Evolutionary conservation across 2,329 filamentous ascomycete genomes (phyloP).

Genomic region (Tolypocladium capitatum): DNA sequence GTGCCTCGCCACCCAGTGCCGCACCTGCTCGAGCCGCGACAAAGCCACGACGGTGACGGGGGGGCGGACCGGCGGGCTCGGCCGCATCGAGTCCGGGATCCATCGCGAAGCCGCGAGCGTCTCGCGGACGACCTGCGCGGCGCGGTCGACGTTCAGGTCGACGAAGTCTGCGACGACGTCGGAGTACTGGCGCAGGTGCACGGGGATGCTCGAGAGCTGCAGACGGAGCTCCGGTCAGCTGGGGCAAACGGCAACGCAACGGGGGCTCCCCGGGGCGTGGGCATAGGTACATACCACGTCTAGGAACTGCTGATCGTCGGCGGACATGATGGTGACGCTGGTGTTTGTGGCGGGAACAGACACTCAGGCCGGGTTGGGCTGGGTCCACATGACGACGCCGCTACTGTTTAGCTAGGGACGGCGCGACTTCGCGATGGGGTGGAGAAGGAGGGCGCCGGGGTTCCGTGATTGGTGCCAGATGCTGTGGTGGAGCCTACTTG

Average conservation of each 20-base stretch:
- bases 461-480: slow-evolving; percentile 4
- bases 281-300: slow-evolving; percentile 48
- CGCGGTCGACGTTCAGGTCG: slow-evolving; percentile 66
- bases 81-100: slow-evolving; percentile 57
- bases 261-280: neutral
- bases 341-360: neutral
- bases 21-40: slow-evolving; percentile 36
- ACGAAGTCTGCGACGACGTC: slow-evolving; percentile 64
- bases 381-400: slow-evolving; percentile 3
- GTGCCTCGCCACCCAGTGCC: slow-evolving; percentile 61
- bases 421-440: neutral
- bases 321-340: slow-evolving; percentile 46
- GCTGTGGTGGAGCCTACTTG: neutral
- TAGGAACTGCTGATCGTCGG: slow-evolving; percentile 65
- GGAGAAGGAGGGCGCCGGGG: neutral
- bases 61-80: slow-evolving; percentile 32
- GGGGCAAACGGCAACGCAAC: neutral
- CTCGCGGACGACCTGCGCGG: slow-evolving; percentile 58
- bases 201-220: slow-evolving; percentile 38
- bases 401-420: neutral
- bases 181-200: slow-evolving; percentile 59
- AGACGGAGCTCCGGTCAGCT: slow-evolving; percentile 2
- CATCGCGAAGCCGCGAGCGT: slow-evolving; percentile 53
- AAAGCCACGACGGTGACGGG: slow-evolving; percentile 20
- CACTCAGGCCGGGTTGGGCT: neutral